Percentiles rank a stretch among this genome's conserved stretches.
Conservation (phyloP, 2,329 filamentous ascomycete species). For the Cladosporium oxysporum region DNA sequence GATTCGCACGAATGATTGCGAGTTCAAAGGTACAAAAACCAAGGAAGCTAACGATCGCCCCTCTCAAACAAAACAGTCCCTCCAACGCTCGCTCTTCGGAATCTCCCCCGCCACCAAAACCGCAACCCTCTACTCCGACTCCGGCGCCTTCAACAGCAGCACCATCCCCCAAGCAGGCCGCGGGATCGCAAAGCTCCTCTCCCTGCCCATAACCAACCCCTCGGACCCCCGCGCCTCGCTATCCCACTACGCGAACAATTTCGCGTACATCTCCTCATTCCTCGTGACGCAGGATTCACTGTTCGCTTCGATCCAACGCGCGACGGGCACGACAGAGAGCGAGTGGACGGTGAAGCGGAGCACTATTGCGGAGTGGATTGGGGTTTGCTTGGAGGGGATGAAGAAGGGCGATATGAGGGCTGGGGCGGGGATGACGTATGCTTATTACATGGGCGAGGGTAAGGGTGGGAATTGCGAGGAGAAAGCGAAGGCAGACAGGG, state of each 20-base stretch:
- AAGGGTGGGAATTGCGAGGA: slow-evolving; percentile 30
- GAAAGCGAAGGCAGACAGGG: slow-evolving; percentile 38
- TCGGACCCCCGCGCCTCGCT: slow-evolving; percentile 39
- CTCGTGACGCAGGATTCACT: slow-evolving; percentile 40
- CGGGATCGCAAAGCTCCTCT: slow-evolving; percentile 38
- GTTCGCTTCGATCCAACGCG: slow-evolving; percentile 38
- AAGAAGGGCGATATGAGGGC: slow-evolving; percentile 47
- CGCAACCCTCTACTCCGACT: slow-evolving; percentile 36
- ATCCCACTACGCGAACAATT: slow-evolving; percentile 36
- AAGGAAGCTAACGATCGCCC: too few relatives aligned
- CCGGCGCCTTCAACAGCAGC: slow-evolving; percentile 38
- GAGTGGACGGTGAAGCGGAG: slow-evolving; percentile 40
- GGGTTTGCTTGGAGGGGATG: slow-evolving; percentile 49
- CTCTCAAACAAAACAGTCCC: neutral
- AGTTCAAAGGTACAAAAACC: too few relatives aligned
- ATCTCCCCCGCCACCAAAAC: slow-evolving; percentile 28
- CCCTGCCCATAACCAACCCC: slow-evolving; percentile 31
- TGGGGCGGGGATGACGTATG: slow-evolving; percentile 25
- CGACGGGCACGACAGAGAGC: slow-evolving; percentile 36
- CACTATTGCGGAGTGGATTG: slow-evolving; percentile 46
- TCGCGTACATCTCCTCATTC: slow-evolving; percentile 41
- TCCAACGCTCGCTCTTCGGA: slow-evolving; percentile 40
- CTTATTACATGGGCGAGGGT: slow-evolving; percentile 27
- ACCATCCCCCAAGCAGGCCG: slow-evolving; percentile 38
- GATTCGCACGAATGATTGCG: too few relatives aligned